A percentile compares a stretch with the other conserved stretches of the same genome.
These are phyloP conservation scores for Murraya paniculata DNA, from an alignment of 345 rosid genomes.

Conservation along the genomic window DNA sequence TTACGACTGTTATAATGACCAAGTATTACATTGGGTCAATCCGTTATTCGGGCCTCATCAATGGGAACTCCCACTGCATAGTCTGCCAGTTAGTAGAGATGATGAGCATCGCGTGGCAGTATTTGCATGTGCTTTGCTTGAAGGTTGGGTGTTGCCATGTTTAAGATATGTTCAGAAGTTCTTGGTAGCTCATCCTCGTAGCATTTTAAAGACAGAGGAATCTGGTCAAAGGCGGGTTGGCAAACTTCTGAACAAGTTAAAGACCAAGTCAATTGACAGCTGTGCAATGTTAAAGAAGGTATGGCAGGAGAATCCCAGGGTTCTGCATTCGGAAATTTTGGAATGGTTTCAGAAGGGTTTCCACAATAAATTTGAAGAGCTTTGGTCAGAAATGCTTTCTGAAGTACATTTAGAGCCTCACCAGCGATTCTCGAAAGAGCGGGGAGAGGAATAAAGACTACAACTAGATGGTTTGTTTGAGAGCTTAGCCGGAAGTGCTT, in stretches of 20 bases:
- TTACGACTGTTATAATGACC: conserved; percentile 55
- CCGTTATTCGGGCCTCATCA: conserved; percentile 66
- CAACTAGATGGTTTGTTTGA: conserved; percentile 1
- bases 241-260: conserved; percentile 50
- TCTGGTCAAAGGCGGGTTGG: conserved; percentile 64
- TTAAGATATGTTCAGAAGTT: conserved; percentile 35
- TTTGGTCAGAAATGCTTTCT: conserved; percentile 59
- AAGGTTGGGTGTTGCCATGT: conserved; percentile 79
- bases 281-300: conserved; percentile 43
- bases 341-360: conserved; percentile 74
- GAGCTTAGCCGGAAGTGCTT: neutral
- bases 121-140: conserved; percentile 74
- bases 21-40: conserved; percentile 50
- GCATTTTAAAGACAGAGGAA: conserved; percentile 54
- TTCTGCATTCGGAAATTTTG: conserved; percentile 48
- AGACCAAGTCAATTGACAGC: conserved; percentile 41
- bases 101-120: conserved; percentile 38
- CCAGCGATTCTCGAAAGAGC: conserved; percentile 31
- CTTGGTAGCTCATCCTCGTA: conserved; percentile 60
- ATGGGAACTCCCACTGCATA: conserved; percentile 72
- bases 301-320: conserved; percentile 51
- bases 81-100: conserved; percentile 29
- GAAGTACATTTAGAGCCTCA: conserved; percentile 41
- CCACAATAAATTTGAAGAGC: conserved; percentile 38
- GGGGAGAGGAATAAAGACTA: conserved; percentile 24